These are phyloP conservation scores for Picochlorum costavermella DNA, from an alignment of 139 green algal genomes.

Conservation along the genomic window DNA sequence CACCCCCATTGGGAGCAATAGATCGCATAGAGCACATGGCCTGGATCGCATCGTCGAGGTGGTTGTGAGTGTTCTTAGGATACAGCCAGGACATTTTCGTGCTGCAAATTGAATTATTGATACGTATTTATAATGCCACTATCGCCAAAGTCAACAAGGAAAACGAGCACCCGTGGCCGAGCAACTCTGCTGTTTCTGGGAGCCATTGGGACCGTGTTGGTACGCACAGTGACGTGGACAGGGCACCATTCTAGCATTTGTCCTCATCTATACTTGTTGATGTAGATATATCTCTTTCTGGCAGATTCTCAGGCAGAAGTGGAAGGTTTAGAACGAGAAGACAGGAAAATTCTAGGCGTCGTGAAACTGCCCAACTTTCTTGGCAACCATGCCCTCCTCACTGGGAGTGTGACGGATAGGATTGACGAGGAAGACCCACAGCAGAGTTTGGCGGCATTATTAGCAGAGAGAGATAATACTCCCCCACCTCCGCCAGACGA, in stretches of 20 bases:
- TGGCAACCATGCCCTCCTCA: not conserved
- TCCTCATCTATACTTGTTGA: constrained; percentile 1
- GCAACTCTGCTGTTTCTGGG: no score
- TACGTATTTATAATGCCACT: no score
- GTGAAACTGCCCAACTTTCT: constrained; percentile 1
- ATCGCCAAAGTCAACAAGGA: no score
- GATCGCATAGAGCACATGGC: no score
- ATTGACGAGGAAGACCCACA: not conserved
- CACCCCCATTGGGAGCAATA: no score
- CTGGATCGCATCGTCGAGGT: no score
- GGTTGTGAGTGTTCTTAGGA: no score
- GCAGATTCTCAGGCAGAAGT: not conserved
- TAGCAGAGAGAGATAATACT: not conserved
- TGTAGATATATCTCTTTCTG: not conserved
- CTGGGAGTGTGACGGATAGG: not conserved
- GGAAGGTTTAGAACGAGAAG: not conserved
- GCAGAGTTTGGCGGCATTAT: not conserved
- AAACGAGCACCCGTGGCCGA: no score
- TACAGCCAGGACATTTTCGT: no score
- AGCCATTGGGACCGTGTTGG: no score
- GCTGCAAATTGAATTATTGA: no score
- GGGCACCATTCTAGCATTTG: not conserved
- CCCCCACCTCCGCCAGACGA: not conserved
- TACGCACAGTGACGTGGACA: not conserved
- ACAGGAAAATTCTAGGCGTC: not conserved